A percentile compares a stretch with the other conserved stretches of the same genome.
These are phyloP conservation scores for Beta macrorhiza DNA, from an alignment of 179 eudicot genomes.

Conservation along the genomic window DNA sequence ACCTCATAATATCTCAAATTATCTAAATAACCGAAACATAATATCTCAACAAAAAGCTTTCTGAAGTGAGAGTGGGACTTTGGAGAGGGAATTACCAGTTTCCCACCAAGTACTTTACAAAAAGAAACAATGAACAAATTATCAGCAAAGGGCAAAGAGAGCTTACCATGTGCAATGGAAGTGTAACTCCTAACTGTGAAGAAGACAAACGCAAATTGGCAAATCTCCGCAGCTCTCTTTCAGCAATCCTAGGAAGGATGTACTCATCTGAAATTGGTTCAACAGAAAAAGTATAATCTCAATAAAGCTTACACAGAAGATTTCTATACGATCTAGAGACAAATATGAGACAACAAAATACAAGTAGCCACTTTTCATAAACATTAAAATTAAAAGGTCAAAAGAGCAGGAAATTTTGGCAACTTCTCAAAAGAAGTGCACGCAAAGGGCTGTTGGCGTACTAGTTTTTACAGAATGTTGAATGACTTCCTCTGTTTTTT, in stretches of 20 bases:
- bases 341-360: neutral
- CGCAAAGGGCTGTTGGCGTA: neutral
- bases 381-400: neutral
- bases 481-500: neutral
- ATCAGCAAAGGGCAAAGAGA: neutral
- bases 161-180: slow-evolving; percentile 65
- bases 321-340: neutral
- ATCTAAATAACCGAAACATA: neutral
- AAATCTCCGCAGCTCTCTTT: slow-evolving; percentile 78
- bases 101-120: neutral
- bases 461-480: neutral
- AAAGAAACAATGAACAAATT: neutral
- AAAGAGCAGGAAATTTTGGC: neutral
- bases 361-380: neutral
- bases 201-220: slow-evolving; percentile 70
- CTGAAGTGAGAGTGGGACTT: neutral
- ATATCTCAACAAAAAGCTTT: neutral
- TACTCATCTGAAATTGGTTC: slow-evolving; percentile 61
- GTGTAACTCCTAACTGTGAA: slow-evolving; percentile 51
- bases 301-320: neutral
- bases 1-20: slow-evolving; percentile 1
- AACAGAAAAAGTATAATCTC: slow-evolving; percentile 16
- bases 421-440: neutral
- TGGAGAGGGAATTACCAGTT: neutral
- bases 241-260: slow-evolving; percentile 85